Percentiles rank a stretch among this genome's conserved stretches.
phyloP scores from a whole-genome alignment of 139 green algal genomes.

The Chlamydomonas incerta region DNA sequence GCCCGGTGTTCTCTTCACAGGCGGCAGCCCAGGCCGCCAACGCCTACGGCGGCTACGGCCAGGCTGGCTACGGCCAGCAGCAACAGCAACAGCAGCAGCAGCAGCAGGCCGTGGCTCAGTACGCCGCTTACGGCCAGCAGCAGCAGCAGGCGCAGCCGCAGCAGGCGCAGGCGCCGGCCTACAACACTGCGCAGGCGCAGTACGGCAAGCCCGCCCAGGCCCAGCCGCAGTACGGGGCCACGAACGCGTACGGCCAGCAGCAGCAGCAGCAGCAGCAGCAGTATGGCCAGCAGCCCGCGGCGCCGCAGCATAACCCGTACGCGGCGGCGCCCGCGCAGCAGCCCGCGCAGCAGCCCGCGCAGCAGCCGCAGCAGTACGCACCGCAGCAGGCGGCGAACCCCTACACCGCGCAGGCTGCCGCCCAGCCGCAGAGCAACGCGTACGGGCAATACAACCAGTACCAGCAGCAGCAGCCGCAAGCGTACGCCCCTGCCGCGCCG shows the following conservation, averaged over 20 bases:
- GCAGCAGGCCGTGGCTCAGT: not conserved
- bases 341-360: slow-evolving; percentile 7
- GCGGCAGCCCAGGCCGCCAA: not conserved
- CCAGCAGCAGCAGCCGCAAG: slow-evolving; percentile 22
- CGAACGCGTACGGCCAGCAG: not conserved
- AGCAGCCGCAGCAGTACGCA: slow-evolving; percentile 10
- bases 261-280: slow-evolving; percentile 41
- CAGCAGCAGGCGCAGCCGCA: not conserved
- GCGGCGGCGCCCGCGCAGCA: not conserved
- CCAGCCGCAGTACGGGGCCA: slow-evolving; percentile 1
- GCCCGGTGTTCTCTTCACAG: not conserved
- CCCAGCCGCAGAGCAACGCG: not conserved
- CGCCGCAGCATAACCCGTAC: slow-evolving; percentile 41
- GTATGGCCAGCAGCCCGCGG: slow-evolving; percentile 24
- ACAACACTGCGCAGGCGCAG: slow-evolving; percentile 32
- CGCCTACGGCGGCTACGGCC: slow-evolving; percentile 28
- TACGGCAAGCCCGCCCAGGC: slow-evolving; percentile 24
- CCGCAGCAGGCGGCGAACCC: slow-evolving; percentile 1
- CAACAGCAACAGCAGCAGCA: slow-evolving; percentile 34
- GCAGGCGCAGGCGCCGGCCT: slow-evolving; percentile 29
- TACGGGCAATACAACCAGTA: slow-evolving; percentile 29
- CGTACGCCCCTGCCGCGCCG: not conserved
- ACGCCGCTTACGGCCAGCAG: too few relatives aligned
- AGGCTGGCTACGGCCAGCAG: slow-evolving; percentile 36
- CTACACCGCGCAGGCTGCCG: not conserved